These are phyloP conservation scores for Biscogniauxia mediterranea DNA, from an alignment of 2,329 filamentous ascomycete species.

Conservation along the genomic window DNA sequence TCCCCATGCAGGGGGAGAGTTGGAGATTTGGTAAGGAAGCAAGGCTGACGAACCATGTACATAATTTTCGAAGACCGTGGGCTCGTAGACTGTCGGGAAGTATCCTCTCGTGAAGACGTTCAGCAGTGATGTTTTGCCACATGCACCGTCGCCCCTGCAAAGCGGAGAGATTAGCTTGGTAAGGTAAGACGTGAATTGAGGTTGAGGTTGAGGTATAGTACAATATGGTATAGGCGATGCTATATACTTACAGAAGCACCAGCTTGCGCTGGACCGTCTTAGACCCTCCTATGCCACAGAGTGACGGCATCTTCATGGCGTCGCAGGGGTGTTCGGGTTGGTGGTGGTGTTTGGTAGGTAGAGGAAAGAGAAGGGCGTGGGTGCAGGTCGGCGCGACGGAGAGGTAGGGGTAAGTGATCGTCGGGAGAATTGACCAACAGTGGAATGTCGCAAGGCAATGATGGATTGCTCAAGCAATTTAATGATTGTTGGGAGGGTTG, in stretches of 20 bases:
- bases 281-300: constrained; percentile 62
- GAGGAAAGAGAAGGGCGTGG: neutral
- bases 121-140: constrained; percentile 92
- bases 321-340: neutral
- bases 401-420: neutral
- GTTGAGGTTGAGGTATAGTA: too few species aligned
- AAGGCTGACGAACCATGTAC: constrained; percentile 71
- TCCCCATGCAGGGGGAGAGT: neutral
- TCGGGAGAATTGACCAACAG: neutral
- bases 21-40: neutral
- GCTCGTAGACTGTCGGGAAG: constrained; percentile 97
- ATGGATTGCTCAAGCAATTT: neutral
- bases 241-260: constrained; percentile 72
- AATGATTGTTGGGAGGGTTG: neutral
- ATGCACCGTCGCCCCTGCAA: constrained; percentile 88
- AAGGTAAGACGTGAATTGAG: neutral
- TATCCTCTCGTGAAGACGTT: constrained; percentile 99
- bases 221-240: too few species aligned
- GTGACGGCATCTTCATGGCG: constrained; percentile 38
- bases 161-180: constrained; percentile 12
- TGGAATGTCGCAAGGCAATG: neutral
- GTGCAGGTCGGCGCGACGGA: neutral
- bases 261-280: constrained; percentile 95
- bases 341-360: neutral
- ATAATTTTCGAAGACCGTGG: constrained; percentile 98